Evolutionary conservation across 208 protist species (phyloP).

Genomic region (Leishmania major): DNA sequence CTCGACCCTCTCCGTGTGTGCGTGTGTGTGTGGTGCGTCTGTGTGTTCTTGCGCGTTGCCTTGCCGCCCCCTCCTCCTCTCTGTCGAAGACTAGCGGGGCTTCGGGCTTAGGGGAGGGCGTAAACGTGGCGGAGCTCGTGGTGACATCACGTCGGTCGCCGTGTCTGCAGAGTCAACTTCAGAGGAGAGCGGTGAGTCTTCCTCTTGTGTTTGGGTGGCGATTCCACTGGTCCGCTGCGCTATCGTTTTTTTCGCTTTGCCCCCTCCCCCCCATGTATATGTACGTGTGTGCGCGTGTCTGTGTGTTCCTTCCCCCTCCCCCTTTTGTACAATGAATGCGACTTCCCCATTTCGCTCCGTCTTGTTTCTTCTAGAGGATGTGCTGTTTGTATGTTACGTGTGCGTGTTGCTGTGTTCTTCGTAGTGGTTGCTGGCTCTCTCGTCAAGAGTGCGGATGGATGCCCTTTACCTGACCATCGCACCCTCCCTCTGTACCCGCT

Average conservation of each 20-base stretch:
- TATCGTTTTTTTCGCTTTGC: not conserved
- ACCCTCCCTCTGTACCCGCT: not conserved
- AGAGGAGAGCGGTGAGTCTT: not conserved
- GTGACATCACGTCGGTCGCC: not conserved
- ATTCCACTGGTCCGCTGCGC: not conserved
- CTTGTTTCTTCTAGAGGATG: not conserved
- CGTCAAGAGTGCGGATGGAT: not conserved
- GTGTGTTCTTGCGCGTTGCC: not conserved
- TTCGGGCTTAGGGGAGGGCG: not conserved
- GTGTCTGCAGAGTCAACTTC: not conserved
- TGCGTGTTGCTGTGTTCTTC: conserved; percentile 1
- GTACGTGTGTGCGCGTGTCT: not conserved
- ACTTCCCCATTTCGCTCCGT: not conserved
- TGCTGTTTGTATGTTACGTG: not conserved
- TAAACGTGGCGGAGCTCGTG: not conserved
- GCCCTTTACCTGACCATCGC: not conserved
- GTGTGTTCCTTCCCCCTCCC: not conserved
- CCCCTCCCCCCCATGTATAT: not conserved
- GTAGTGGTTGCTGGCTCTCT: not conserved
- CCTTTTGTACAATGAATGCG: not conserved
- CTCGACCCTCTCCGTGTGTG: not conserved
- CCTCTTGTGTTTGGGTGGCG: not conserved
- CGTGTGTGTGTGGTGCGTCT: not conserved
- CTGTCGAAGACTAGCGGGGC: not conserved
- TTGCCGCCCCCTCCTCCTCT: not conserved